A percentile compares a stretch with the other conserved stretches of the same genome.
These are phyloP conservation scores for Globisporangium spiculum DNA, from an alignment of 352 stramenopile genomes.

Conservation along the genomic window DNA sequence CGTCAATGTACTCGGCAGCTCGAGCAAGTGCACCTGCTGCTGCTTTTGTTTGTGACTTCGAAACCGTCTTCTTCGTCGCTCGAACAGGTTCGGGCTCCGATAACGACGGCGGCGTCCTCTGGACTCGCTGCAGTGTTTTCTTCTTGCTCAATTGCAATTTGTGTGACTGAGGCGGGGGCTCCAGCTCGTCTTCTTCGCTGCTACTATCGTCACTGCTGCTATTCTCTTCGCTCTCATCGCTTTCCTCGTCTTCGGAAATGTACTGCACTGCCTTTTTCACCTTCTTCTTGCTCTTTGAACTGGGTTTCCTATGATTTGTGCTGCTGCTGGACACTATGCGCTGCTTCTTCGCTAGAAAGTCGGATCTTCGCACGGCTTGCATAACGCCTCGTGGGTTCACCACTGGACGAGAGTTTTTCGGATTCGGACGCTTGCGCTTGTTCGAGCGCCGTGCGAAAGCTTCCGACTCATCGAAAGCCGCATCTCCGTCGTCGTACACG, in stretches of 20 bases:
- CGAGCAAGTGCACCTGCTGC: neutral
- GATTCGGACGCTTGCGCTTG: constrained; percentile 16
- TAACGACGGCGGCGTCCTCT: neutral
- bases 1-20: constrained; percentile 2
- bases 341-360: neutral
- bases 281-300: constrained; percentile 1
- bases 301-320: neutral
- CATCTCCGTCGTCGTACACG: constrained; percentile 7
- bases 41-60: constrained; percentile 1
- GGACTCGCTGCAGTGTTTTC: neutral
- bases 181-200: neutral
- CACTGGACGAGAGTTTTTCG: neutral
- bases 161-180: neutral
- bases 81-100: neutral
- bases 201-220: neutral
- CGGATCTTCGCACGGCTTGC: neutral
- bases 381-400: neutral
- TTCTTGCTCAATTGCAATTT: constrained; percentile 6
- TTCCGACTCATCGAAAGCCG: constrained; percentile 7
- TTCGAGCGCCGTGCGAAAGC: constrained; percentile 5
- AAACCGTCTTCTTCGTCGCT: neutral
- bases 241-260: constrained; percentile 2
- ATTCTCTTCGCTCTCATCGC: constrained; percentile 1
- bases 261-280: constrained; percentile 1
- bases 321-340: neutral